phyloP scores from a whole-genome alignment of 768 basidiomycete species.

The Lyophyllum semitale region DNA sequence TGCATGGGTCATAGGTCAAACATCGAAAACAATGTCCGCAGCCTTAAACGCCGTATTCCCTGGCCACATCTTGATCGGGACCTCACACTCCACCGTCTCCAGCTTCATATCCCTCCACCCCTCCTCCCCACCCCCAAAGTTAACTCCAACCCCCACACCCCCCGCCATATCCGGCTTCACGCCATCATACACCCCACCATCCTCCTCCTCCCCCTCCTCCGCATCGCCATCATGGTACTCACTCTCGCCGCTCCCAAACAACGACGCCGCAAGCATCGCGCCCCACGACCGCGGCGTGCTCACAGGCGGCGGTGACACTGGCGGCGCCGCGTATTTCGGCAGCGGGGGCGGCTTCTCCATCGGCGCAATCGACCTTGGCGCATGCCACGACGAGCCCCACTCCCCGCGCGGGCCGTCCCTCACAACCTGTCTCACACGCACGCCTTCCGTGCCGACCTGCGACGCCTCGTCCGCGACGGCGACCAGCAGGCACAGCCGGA shows the following conservation, averaged over 20 bases:
- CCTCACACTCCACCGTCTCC: conserved; percentile 94
- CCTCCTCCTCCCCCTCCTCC: conserved; percentile 34
- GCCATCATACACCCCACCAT: conserved; percentile 45
- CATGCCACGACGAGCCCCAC: conserved; percentile 73
- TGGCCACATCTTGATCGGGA: conserved; percentile 86
- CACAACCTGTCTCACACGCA: conserved; percentile 52
- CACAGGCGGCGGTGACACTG: conserved; percentile 14
- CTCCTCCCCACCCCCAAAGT: conserved; percentile 53
- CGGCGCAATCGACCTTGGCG: conserved; percentile 58
- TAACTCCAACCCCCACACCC: conserved; percentile 53
- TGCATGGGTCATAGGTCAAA: conserved; percentile 24
- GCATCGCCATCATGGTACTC: conserved; percentile 64
- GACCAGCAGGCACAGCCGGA: conserved; percentile 84
- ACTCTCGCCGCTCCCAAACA: conserved; percentile 40
- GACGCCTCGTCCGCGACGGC: conserved; percentile 57
- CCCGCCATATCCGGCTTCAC: conserved; percentile 47
- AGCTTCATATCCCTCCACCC: conserved; percentile 69
- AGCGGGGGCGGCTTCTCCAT: conserved; percentile 57
- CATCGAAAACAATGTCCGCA: conserved; percentile 76
- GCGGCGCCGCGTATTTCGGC: conserved; percentile 20
- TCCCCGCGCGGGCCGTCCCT: conserved; percentile 63
- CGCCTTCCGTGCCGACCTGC: conserved; percentile 48
- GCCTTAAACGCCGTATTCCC: conserved; percentile 88
- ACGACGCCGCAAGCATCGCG: conserved; percentile 36
- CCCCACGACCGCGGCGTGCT: conserved; percentile 38